These are phyloP conservation scores for Brasenia schreberi DNA, from an alignment of 164 flowering plant genomes.

Conservation along the genomic window DNA sequence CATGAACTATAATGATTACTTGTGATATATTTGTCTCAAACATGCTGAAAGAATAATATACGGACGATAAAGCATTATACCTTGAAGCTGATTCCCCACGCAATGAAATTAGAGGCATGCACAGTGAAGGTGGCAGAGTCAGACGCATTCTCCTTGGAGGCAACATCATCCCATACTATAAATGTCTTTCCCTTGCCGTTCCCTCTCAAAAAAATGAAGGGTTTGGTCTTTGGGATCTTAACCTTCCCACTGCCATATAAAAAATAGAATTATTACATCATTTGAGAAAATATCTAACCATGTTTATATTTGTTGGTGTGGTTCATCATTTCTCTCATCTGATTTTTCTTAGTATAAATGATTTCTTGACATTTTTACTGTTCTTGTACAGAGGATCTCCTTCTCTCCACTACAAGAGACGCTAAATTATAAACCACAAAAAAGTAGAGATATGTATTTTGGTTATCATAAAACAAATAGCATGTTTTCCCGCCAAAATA, in stretches of 20 bases:
- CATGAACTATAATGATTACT: too few relatives aligned
- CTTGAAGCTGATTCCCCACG: slow-evolving; percentile 84
- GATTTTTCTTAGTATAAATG: too few relatives aligned
- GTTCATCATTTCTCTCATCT: too few relatives aligned
- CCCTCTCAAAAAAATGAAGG: slow-evolving; percentile 83
- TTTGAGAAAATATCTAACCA: neutral
- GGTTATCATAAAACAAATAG: too few relatives aligned
- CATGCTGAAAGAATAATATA: too few relatives aligned
- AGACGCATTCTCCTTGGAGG: slow-evolving; percentile 16
- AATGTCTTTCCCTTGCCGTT: slow-evolving; percentile 64
- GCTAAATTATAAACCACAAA: too few relatives aligned
- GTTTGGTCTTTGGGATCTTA: slow-evolving; percentile 50
- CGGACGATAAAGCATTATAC: slow-evolving; percentile 11
- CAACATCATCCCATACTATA: slow-evolving; percentile 40
- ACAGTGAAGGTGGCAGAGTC: slow-evolving; percentile 69
- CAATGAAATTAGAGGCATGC: slow-evolving; percentile 48
- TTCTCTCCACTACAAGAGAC: too few relatives aligned
- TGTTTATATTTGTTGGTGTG: neutral
- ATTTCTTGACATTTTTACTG: too few relatives aligned
- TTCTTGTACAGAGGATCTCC: too few relatives aligned
- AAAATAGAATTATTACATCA: neutral
- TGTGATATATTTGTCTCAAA: too few relatives aligned
- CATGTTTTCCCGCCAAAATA: too few relatives aligned
- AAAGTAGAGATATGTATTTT: too few relatives aligned
- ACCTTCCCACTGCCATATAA: slow-evolving; percentile 53